These are phyloP conservation scores for Neurospora sp. DNA, from an alignment of 495 filamentous ascomycete genomes.

Conservation along the genomic window DNA sequence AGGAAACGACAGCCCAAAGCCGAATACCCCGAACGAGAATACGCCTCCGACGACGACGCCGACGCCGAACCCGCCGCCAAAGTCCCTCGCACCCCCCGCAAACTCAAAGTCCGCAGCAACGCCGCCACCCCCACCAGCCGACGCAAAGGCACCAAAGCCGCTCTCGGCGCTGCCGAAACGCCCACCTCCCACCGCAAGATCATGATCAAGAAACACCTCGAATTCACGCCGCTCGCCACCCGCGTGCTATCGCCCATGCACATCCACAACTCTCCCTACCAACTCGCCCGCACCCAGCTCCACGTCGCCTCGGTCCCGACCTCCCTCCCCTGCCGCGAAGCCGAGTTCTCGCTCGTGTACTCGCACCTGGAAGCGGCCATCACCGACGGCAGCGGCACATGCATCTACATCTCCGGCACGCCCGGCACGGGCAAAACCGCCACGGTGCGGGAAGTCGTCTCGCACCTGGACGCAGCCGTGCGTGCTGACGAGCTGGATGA, in stretches of 20 bases:
- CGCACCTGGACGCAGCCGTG: constrained; percentile 77
- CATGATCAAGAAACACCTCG: constrained; percentile 78
- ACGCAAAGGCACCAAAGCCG: constrained; percentile 31
- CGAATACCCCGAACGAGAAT: constrained; percentile 34
- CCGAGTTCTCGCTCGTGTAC: constrained; percentile 86
- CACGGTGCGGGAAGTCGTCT: constrained; percentile 90
- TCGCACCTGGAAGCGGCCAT: constrained; percentile 91
- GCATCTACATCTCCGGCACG: constrained; percentile 99
- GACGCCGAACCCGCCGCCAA: constrained; percentile 35
- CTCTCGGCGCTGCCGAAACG: constrained; percentile 35
- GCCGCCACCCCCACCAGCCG: constrained; percentile 23
- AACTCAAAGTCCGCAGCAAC: constrained; percentile 15
- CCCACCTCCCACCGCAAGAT: constrained; percentile 66
- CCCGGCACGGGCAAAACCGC: constrained; percentile 99
- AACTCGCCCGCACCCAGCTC: constrained; percentile 75
- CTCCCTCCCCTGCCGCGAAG: constrained; percentile 82
- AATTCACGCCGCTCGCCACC: constrained; percentile 90
- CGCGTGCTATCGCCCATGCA: constrained; percentile 70
- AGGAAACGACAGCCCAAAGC: constrained; percentile 36
- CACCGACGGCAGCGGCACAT: constrained; percentile 81
- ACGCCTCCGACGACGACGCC: constrained; percentile 32
- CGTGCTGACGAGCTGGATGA: constrained; percentile 89
- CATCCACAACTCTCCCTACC: constrained; percentile 78
- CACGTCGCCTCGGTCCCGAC: constrained; percentile 90
- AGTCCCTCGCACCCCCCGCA: constrained; percentile 28